Evolutionary conservation across 257 asterid species (phyloP), one percentile per base, ranked within the genome.

Genomic region (Przewalskia tangutica): DNA sequence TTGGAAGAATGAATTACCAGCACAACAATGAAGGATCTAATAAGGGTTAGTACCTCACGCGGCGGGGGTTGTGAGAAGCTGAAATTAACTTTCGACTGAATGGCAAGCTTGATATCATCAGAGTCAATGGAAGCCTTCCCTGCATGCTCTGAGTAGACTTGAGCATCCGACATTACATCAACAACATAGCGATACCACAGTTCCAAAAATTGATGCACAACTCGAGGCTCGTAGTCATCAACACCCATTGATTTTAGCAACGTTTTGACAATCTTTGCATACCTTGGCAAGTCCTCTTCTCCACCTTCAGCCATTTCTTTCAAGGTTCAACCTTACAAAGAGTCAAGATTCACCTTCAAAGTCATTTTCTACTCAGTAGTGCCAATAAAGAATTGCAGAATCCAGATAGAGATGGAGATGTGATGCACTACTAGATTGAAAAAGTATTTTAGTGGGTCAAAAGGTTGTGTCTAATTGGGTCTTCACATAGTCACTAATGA

Each of bases 41-140:
- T 23, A 75, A 40, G 59, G 75, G 3, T 2, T 54, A 71, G 20
- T 92, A 93, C 98, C 97, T 93, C 95, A 16, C 98, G 90, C 0
- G 95, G 97, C 6, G 98, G 98, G 81, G 98, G 98, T 83, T 93
- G 98, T 2, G 98, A 93, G 95, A 93, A 93, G 88, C 97, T 93
- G 86, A 91, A 92, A 82, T 90, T 91, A 83, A 93, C 91, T 90
- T 95, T 93, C 4, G 97, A 90, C 84, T 95, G 97, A 83, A 92
- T 90, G 0, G 98, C 91, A 82, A 95, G 97, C 90, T 93, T 93
- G 13, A 95, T 87, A 83, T 95, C 98, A 36, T 95, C 98, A 18
- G 95, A 93, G 85, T 93, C 97, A 6, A 92, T 89, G 13, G 66
- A 38, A 81, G 93, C 79, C 80, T 95, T 95, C 36, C 90, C 92